Conservation (phyloP, 208 protist genomes). For the Trypanosoma platydactyli region DNA sequence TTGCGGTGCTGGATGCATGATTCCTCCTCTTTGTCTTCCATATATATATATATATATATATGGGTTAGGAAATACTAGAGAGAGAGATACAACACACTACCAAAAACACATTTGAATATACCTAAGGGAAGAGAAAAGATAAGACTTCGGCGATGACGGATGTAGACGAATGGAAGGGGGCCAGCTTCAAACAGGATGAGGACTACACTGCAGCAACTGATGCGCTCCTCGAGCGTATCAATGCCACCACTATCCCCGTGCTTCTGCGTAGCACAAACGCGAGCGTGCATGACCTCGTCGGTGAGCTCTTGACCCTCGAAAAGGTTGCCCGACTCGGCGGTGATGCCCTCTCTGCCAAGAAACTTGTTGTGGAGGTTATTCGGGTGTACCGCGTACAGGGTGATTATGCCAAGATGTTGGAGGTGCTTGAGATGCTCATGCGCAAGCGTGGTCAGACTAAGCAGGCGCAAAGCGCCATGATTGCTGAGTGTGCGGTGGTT, state of each 20-base stretch:
- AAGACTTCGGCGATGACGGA: slow-evolving; percentile 32
- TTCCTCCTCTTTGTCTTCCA: background rate
- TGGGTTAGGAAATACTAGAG: background rate
- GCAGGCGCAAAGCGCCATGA: slow-evolving; percentile 91
- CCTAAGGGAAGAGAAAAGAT: background rate
- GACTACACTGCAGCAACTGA: slow-evolving; percentile 72
- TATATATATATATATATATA: too few species aligned
- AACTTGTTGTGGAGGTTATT: slow-evolving; percentile 87
- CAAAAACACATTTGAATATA: background rate
- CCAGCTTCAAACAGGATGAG: slow-evolving; percentile 88
- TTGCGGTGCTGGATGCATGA: background rate
- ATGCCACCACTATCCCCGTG: slow-evolving; percentile 72
- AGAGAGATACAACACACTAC: background rate
- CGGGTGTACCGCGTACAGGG: slow-evolving; percentile 84
- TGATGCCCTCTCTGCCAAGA: slow-evolving; percentile 71
- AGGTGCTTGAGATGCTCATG: slow-evolving; percentile 87
- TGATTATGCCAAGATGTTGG: slow-evolving; percentile 81
- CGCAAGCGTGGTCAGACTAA: slow-evolving; percentile 95
- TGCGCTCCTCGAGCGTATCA: slow-evolving; percentile 68
- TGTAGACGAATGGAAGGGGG: slow-evolving; percentile 84
- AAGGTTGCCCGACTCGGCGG: slow-evolving; percentile 89
- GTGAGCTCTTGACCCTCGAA: slow-evolving; percentile 86
- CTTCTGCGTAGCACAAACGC: slow-evolving; percentile 65
- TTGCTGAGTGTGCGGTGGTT: slow-evolving; percentile 76
- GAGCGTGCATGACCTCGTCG: slow-evolving; percentile 75